A percentile compares a stretch with the other conserved stretches of the same genome.
These are phyloP conservation scores for Ophiostoma tasmaniense DNA, from an alignment of 2,329 filamentous ascomycete genomes.

Conservation along the genomic window DNA sequence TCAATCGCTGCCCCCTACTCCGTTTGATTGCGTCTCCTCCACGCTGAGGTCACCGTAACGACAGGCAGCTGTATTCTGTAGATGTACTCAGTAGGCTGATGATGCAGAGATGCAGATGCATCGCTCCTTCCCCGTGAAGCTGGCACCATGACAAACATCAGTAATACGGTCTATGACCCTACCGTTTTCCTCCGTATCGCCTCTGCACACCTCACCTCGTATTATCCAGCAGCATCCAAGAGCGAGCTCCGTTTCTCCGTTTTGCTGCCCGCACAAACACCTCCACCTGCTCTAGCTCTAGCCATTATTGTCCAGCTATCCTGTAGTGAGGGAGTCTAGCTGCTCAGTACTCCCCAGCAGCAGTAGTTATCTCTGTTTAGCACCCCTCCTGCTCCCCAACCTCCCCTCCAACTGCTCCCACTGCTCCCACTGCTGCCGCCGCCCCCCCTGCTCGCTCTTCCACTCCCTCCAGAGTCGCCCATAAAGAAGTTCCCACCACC, in stretches of 20 bases:
- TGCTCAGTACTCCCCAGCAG: no score
- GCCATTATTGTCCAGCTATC: constrained; percentile 1
- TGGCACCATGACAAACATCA: not conserved
- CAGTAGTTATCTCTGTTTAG: not conserved
- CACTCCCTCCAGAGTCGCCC: constrained; percentile 8
- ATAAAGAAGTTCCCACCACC: constrained; percentile 14
- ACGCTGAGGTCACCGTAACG: constrained; percentile 1
- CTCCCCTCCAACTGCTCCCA: constrained; percentile 14
- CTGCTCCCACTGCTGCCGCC: constrained; percentile 18
- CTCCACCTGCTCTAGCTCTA: not conserved
- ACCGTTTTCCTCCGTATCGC: not conserved
- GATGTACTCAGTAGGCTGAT: no score
- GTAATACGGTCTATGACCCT: no score
- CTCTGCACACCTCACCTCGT: not conserved
- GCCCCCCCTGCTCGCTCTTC: constrained; percentile 10
- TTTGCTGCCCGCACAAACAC: not conserved
- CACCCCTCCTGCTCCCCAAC: constrained; percentile 16
- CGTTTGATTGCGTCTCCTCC: constrained; percentile 6
- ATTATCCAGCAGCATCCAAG: not conserved
- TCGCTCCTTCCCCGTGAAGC: not conserved
- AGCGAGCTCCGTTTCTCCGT: not conserved
- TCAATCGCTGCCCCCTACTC: constrained; percentile 7
- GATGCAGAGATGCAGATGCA: not conserved
- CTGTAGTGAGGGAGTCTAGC: not conserved
- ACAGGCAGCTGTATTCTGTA: not conserved